Evolutionary conservation across 805 yeast genomes (phyloP), one percentile per base, ranked within the genome.

Genomic region (Candida coquimbonensis): DNA sequence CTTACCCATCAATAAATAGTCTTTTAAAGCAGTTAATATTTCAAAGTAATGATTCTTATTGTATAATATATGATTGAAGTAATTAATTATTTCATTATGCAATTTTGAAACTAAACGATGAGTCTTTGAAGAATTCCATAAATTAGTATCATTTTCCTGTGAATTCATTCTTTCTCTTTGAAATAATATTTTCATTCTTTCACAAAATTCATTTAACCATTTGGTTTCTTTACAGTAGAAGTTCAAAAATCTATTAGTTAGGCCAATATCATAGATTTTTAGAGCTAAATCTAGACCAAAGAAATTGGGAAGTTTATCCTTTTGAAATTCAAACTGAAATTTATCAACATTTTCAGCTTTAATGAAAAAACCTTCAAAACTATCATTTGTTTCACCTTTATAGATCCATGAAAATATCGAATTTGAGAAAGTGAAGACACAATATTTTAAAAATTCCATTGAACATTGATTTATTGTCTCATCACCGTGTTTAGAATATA

Each of bases 191-290:
- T 44, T 47, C 43, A 44, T 57, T 54, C 57, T 48, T 53, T 62
- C 57, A 8, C 71, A 63, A 54, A 69, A 72, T 6, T 66, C 63
- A 52, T 73, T 75, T 8, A 74, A 62, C 90, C 93, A 87, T 36
- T 72, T 72, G 26, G 78, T 64, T 53, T 87, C 93, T 32, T 75
- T 74, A 62, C 96, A 87, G 38, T 74, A 73, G 26, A 68, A 68
- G 34, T 78, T 75, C 39, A 90, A 64, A 57, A 82, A 90, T 9
- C 77, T 70, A 7, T 82, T 65, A 7, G 86, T 75, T 50, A 83
- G 80, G 0, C 99, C 99, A 17, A 84, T 78, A 42, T 82, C 80
- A 52, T 68, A 78, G 7, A 81, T 72, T 47, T 73, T 68, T 24
- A 63, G 55, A 4, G 80, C 73, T 3, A 70, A 55, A 13, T 62